Conservation (phyloP, 371 early-diverging fungal genomes). For the Dinochytrium kinnereticum region DNA sequence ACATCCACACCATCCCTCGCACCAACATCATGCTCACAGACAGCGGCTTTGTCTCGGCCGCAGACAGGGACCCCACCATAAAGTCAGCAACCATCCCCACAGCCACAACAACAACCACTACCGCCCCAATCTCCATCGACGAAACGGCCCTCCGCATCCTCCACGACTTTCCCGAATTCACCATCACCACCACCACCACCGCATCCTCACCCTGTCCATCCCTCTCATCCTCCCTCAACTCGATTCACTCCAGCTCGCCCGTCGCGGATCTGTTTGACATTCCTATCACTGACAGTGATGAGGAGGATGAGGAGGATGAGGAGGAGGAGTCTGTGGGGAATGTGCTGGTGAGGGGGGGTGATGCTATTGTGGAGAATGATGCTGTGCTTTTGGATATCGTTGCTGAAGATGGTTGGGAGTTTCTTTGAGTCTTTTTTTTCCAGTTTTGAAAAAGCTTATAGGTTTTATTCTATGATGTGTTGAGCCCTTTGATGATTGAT, state of each 20-base stretch:
- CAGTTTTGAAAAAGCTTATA: no score
- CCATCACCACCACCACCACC: not conserved
- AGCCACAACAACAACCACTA: not conserved
- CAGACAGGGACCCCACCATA: no score
- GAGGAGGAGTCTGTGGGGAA: not conserved
- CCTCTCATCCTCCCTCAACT: not conserved
- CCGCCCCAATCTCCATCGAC: not conserved
- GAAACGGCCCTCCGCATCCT: constrained; percentile 1
- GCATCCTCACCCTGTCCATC: not conserved
- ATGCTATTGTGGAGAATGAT: not conserved
- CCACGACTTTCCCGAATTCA: not conserved
- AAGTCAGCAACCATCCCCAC: no score
- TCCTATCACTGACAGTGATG: constrained; percentile 7
- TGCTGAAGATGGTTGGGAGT: constrained; percentile 7
- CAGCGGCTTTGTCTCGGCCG: not conserved
- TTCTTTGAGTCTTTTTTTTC: not conserved
- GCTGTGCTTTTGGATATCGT: not conserved
- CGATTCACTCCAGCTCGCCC: not conserved
- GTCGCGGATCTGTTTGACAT: not conserved
- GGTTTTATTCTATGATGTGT: no score
- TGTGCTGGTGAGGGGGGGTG: not conserved
- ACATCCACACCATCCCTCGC: not conserved
- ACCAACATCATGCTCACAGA: not conserved
- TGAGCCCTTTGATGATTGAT: no score
- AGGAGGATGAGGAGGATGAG: not conserved